Evolutionary conservation across 768 basidiomycete genomes (phyloP).

Genomic region (Hortiboletus campestris): DNA sequence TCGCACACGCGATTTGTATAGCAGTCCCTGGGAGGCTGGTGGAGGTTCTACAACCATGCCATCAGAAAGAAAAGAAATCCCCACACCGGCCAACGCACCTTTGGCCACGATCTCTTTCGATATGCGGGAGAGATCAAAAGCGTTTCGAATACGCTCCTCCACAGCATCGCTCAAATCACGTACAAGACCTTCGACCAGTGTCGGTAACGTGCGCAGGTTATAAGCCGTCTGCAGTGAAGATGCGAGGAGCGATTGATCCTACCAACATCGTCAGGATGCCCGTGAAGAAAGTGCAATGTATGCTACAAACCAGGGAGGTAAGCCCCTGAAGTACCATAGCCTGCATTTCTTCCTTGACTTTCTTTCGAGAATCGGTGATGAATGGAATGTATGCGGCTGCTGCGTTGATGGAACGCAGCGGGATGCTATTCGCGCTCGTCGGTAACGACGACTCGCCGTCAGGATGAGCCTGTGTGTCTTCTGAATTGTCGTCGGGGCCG

Average conservation of each 20-base stretch:
- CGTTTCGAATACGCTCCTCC: constrained; percentile 71
- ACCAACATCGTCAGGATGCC: not conserved
- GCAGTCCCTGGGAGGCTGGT: constrained; percentile 36
- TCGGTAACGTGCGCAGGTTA: constrained; percentile 83
- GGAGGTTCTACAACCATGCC: constrained; percentile 16
- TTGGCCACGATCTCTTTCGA: constrained; percentile 78
- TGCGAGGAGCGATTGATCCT: constrained; percentile 91
- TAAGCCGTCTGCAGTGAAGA: constrained; percentile 95
- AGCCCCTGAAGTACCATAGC: constrained; percentile 83
- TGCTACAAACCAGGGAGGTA: constrained; percentile 59
- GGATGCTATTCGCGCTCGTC: constrained; percentile 35
- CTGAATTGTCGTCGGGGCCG: constrained; percentile 30
- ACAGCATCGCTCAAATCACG: constrained; percentile 80
- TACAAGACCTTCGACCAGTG: constrained; percentile 76
- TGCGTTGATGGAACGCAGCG: constrained; percentile 71
- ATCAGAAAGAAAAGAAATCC: not conserved
- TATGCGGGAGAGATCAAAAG: constrained; percentile 86
- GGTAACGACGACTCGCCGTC: constrained; percentile 14
- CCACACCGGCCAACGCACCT: constrained; percentile 29
- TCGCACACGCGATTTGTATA: constrained; percentile 82
- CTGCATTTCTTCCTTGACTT: constrained; percentile 86
- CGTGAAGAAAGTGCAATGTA: not conserved
- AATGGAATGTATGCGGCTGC: constrained; percentile 68
- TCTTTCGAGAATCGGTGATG: constrained; percentile 67
- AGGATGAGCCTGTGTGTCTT: not conserved